Base-by-base conservation (phyloP, 108 stramenopile species). In the Cyclotella cryptica region DNA sequence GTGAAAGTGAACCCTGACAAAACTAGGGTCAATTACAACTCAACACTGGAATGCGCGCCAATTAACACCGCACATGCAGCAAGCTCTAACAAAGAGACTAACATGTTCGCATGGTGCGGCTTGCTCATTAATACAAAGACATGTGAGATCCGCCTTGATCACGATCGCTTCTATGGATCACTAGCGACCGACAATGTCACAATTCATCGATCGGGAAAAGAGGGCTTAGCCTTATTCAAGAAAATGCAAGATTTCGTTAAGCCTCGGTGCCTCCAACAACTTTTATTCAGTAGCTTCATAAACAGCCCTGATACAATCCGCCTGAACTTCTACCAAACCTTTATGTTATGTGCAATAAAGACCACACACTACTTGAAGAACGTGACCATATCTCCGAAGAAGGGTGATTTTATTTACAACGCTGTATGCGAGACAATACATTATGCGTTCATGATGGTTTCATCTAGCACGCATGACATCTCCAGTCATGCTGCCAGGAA, bases 51-150 rank as follows among this genome's bases (percentile, higher is more conserved):
- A 69, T 59, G 27, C 68, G 35, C 21, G 21, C 39, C 22, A 65
- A 49, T 62, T 62, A 9, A 52, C 39, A 28, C 42, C 35, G 35
- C 35, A 6, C 2, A 35, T 35, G 6, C 35, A 35, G 35, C 4
- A 35, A 6, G 6, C 63, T 21, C 46, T 53, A 26, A 46, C 80
- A 10, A 3, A 66, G 45, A 51, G 46, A 40, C 26, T 10, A 39
- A 27, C 18, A 65, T 85, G 61, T 92, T 96, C 59, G 87, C 90
- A 13, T 96, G 93, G 92, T 96, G 96, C 55, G 96, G 96, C n/a
- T 55, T 96, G 64, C 84, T 94, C 17, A 87, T 96, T 66, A 80
- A 96, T 72, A 86, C 88, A 0, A 63, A 47, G 47, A 89, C 88
- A n/a, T 91, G 92, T 63, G 91, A 93, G 69, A 89, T 92, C 1